These are phyloP conservation scores for Penicillium paneum DNA, from an alignment of 2,329 filamentous ascomycete genomes.

Conservation along the genomic window DNA sequence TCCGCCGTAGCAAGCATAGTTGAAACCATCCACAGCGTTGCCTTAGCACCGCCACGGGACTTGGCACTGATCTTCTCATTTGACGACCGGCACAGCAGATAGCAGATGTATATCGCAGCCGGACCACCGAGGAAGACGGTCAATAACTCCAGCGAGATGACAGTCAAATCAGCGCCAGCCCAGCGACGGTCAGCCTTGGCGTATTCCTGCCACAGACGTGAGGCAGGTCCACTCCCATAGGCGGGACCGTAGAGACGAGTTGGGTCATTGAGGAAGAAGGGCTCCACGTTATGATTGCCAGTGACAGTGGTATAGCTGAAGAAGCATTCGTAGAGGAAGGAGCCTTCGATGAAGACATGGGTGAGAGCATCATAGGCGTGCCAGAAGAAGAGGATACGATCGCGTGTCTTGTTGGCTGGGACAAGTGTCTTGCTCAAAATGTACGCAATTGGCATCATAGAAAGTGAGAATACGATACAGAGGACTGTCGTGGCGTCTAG, in stretches of 20 bases:
- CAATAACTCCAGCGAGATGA: slow-evolving; percentile 59
- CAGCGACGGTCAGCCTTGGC: slow-evolving; percentile 62
- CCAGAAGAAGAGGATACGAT: slow-evolving; percentile 86
- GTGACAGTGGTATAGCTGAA: slow-evolving; percentile 59
- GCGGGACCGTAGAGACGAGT: slow-evolving; percentile 58
- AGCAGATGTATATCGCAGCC: slow-evolving; percentile 57
- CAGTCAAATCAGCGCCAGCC: slow-evolving; percentile 57
- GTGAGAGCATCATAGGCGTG: slow-evolving; percentile 89
- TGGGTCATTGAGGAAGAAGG: slow-evolving; percentile 53
- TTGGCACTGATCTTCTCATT: slow-evolving; percentile 14
- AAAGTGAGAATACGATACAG: slow-evolving; percentile 54
- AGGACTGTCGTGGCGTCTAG: slow-evolving; percentile 49
- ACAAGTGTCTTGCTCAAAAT: slow-evolving; percentile 49
- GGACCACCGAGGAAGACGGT: slow-evolving; percentile 60
- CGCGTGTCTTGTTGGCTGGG: slow-evolving; percentile 52
- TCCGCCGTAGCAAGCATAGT: slow-evolving; percentile 60
- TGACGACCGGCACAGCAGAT: slow-evolving; percentile 43
- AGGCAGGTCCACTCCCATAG: slow-evolving; percentile 55
- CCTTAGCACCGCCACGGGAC: slow-evolving; percentile 28
- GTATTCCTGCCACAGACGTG: slow-evolving; percentile 63
- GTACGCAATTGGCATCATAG: slow-evolving; percentile 55
- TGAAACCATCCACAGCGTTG: slow-evolving; percentile 55
- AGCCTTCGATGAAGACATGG: slow-evolving; percentile 86
- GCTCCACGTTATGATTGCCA: slow-evolving; percentile 29
- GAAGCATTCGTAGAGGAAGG: slow-evolving; percentile 92